Conservation (phyloP, 345 rosid genomes). For the Balakata baccata region DNA sequence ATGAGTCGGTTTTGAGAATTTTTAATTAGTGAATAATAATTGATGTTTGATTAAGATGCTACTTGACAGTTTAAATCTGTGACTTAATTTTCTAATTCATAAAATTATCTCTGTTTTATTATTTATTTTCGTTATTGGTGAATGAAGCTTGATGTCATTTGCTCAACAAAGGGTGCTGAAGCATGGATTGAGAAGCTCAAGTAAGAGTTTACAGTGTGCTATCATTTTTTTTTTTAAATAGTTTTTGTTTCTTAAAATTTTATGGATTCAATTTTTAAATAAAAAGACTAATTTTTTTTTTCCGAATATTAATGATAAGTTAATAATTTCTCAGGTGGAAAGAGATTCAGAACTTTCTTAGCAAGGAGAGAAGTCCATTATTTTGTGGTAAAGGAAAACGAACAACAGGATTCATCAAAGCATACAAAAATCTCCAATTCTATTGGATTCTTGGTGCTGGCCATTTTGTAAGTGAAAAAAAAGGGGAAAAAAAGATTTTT, state of each 20-base stretch:
- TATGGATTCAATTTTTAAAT: not conserved
- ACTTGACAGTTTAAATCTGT: not conserved
- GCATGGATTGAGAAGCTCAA: conserved; percentile 87
- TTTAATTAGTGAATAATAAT: not conserved
- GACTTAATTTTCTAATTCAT: not conserved
- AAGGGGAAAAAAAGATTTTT: not conserved
- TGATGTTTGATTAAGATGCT: not conserved
- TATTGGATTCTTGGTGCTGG: conserved; percentile 96
- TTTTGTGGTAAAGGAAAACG: conserved; percentile 39
- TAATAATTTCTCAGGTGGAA: conserved; percentile 56
- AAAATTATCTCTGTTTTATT: not conserved
- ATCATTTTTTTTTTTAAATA: too few species aligned
- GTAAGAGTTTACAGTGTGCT: conserved; percentile 44
- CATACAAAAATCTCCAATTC: conserved; percentile 68
- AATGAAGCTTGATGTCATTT: conserved; percentile 70
- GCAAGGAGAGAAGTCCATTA: conserved; percentile 45
- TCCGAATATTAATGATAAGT: not conserved
- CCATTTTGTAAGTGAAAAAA: conserved; percentile 67
- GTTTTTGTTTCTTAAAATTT: not conserved
- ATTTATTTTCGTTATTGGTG: not conserved
- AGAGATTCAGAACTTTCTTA: conserved; percentile 45
- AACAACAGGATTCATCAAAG: conserved; percentile 65
- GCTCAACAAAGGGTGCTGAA: conserved; percentile 78
- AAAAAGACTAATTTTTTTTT: not conserved
- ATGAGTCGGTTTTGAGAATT: conserved; percentile 13